A percentile compares a stretch with the other conserved stretches of the same genome.
phyloP scores from a whole-genome alignment of 768 basidiomycete species.

The Pleurotus ostreatus region DNA sequence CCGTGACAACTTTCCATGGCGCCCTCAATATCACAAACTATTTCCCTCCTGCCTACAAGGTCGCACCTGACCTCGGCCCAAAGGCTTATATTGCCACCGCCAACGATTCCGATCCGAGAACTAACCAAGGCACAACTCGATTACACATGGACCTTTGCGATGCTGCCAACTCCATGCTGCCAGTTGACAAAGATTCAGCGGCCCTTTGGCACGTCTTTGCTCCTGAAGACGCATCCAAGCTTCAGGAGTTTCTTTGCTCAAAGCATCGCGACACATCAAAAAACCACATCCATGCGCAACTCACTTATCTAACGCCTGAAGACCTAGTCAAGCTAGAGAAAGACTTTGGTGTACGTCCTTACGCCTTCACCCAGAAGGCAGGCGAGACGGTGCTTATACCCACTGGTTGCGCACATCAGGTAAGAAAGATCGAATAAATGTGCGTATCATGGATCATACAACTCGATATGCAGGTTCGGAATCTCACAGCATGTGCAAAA shows the following conservation, averaged over 20 bases:
- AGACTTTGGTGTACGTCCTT: background rate
- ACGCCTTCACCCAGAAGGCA: background rate
- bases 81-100: conserved; percentile 4
- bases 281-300: background rate
- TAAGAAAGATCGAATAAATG: background rate
- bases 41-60: background rate
- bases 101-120: background rate
- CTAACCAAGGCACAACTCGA: background rate
- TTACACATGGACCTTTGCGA: conserved; percentile 5
- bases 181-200: background rate
- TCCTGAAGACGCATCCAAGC: background rate
- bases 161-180: background rate
- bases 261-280: background rate
- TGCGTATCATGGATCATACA: background rate
- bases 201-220: conserved; percentile 3
- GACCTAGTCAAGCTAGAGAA: background rate
- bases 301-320: background rate
- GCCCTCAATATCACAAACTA: background rate
- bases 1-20: background rate
- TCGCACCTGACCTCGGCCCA: background rate
- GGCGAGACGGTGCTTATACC: background rate
- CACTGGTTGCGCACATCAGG: conserved; percentile 1
- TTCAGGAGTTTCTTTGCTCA: background rate
- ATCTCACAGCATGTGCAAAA: background rate
- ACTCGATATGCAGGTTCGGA: background rate